Evolutionary conservation across 2,329 filamentous ascomycete genomes (phyloP).

Genomic region (Xylaria sp.): DNA sequence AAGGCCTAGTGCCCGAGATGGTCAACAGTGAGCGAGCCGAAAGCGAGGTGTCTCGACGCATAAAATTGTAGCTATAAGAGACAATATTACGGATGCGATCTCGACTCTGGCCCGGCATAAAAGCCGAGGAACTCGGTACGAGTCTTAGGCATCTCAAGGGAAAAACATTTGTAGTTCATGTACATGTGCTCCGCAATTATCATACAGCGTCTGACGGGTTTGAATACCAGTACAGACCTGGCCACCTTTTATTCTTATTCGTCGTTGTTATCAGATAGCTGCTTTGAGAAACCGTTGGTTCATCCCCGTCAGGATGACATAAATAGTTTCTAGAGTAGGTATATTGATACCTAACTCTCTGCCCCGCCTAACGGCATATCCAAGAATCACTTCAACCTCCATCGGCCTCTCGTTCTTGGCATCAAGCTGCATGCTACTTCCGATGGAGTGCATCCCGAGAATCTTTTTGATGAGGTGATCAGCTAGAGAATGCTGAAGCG

Average conservation of each 20-base stretch:
- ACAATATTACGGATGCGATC: neutral
- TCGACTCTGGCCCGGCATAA: conserved; percentile 12
- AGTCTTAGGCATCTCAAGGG: too few relatives aligned
- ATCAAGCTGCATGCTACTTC: conserved; percentile 68
- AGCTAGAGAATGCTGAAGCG: conserved; percentile 59
- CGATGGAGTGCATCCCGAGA: conserved; percentile 57
- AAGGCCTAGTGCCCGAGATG: conserved; percentile 17
- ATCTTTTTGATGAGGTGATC: conserved; percentile 61
- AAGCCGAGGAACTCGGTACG: neutral
- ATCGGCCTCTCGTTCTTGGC: conserved; percentile 66
- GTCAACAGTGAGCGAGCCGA: neutral
- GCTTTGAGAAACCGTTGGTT: conserved; percentile 42
- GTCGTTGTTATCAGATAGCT: neutral
- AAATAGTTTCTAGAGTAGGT: conserved; percentile 59
- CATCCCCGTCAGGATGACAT: conserved; percentile 50
- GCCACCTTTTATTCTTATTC: neutral
- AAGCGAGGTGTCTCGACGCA: neutral
- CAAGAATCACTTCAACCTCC: conserved; percentile 72
- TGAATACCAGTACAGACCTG: neutral
- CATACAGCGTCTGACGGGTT: neutral
- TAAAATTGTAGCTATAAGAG: neutral
- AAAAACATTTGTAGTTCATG: too few relatives aligned
- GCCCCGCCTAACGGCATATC: conserved; percentile 67
- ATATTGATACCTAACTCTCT: conserved; percentile 65
- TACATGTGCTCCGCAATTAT: neutral